These are phyloP conservation scores for Pilobolus umbonatus DNA, from an alignment of 192 early-diverging fungal species.

Conservation along the genomic window DNA sequence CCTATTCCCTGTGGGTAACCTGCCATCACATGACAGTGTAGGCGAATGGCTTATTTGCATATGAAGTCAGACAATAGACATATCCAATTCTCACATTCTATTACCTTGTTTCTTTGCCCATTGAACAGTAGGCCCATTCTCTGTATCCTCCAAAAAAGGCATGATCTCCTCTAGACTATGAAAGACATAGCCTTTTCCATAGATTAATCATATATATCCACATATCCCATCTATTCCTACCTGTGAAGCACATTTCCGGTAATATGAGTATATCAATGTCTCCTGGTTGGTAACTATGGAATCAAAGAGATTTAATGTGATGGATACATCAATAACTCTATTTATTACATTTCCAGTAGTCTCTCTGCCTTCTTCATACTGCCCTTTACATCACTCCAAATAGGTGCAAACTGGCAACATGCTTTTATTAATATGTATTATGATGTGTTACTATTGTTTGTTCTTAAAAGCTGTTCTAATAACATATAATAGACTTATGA, in stretches of 20 bases:
- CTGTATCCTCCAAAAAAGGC: conserved; percentile 53
- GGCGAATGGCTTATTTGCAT: conserved; percentile 36
- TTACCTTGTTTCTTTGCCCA: conserved; percentile 65
- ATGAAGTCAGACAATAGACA: conserved; percentile 6
- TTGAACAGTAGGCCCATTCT: conserved; percentile 43
- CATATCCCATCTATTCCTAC: conserved; percentile 23
- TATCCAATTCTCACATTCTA: neutral
- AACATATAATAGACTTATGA: too few species aligned
- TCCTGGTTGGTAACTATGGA: conserved; percentile 40
- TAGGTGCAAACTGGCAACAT: conserved; percentile 47
- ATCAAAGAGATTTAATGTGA: neutral
- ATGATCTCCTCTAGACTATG: conserved; percentile 47
- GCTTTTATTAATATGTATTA: conserved; percentile 8
- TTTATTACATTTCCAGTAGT: conserved; percentile 24
- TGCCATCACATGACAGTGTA: conserved; percentile 55
- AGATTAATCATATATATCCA: neutral
- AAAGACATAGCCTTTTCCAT: conserved; percentile 61
- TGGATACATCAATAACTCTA: neutral
- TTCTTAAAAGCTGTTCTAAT: too few species aligned
- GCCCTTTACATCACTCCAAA: conserved; percentile 21
- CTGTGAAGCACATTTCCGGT: conserved; percentile 77
- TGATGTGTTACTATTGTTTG: too few species aligned
- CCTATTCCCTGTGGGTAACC: conserved; percentile 60
- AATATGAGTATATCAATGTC: conserved; percentile 67
- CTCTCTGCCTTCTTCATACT: conserved; percentile 35